A percentile compares a stretch with the other conserved stretches of the same genome.
Conservation (phyloP, 768 basidiomycete species). For the Galerina marginata region DNA sequence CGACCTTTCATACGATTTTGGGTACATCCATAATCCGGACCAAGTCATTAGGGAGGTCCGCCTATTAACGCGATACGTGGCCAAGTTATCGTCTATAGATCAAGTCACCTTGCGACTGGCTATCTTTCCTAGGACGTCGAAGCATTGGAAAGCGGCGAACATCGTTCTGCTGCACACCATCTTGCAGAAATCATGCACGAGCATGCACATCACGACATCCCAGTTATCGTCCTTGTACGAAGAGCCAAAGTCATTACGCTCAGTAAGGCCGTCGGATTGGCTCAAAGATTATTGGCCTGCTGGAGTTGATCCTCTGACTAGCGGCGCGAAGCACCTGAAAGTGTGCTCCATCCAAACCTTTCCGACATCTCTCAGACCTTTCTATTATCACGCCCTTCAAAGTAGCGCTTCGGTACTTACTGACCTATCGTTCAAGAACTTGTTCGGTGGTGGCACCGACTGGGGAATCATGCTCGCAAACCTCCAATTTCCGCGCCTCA, state of each 20-base stretch:
- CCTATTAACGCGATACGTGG: slow-evolving; percentile 15
- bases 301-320: neutral
- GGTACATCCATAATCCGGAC: slow-evolving; percentile 9
- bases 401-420: slow-evolving; percentile 14
- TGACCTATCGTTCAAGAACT: slow-evolving; percentile 20
- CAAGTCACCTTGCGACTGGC: slow-evolving; percentile 15
- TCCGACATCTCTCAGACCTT: slow-evolving; percentile 24
- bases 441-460: slow-evolving; percentile 25
- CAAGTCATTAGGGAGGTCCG: slow-evolving; percentile 14
- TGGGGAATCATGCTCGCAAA: slow-evolving; percentile 20
- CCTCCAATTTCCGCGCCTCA: slow-evolving; percentile 17
- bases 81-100: slow-evolving; percentile 18
- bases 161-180: slow-evolving; percentile 14
- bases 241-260: slow-evolving; percentile 15
- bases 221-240: slow-evolving; percentile 16
- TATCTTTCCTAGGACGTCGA: neutral
- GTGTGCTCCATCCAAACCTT: slow-evolving; percentile 18
- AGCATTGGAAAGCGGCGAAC: slow-evolving; percentile 9
- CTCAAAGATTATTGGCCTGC: slow-evolving; percentile 20
- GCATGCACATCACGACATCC: slow-evolving; percentile 16
- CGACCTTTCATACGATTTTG: slow-evolving; percentile 23
- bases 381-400: slow-evolving; percentile 22
- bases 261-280: slow-evolving; percentile 16
- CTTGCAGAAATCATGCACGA: slow-evolving; percentile 14
- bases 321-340: slow-evolving; percentile 5